A percentile compares a stretch with the other conserved stretches of the same genome.
Evolutionary conservation across 805 yeast genomes (phyloP).

Genomic region (Nakazawaea sp.): DNA sequence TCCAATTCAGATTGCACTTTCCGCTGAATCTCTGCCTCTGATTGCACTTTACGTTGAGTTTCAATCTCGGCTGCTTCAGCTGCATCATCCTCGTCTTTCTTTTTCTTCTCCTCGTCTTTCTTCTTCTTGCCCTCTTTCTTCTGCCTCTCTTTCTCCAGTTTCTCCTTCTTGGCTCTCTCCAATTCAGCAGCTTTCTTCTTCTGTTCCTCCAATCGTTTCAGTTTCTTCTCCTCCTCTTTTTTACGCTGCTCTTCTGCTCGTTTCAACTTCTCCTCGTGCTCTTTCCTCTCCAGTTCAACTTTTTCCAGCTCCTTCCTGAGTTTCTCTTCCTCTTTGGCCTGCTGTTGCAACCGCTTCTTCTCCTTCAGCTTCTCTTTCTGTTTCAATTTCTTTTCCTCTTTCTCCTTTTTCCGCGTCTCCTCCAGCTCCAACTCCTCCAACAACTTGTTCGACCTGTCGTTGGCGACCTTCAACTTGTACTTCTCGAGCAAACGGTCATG

Average conservation of each 20-base stretch:
- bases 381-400: constrained; percentile 56
- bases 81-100: constrained; percentile 26
- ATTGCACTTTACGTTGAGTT: not conserved
- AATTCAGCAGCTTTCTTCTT: constrained; percentile 32
- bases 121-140: constrained; percentile 25
- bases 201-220: constrained; percentile 33
- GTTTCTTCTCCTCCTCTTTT: constrained; percentile 34
- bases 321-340: constrained; percentile 57
- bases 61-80: not conserved
- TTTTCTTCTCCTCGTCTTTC: constrained; percentile 22
- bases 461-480: constrained; percentile 74
- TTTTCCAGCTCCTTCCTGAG: constrained; percentile 48
- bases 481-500: constrained; percentile 69
- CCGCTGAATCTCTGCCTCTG: not conserved
- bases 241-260: constrained; percentile 41
- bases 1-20: no score
- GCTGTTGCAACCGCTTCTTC: constrained; percentile 55
- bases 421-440: constrained; percentile 68
- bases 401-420: constrained; percentile 54
- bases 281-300: constrained; percentile 35
- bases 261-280: constrained; percentile 33
- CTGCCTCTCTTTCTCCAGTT: constrained; percentile 29
- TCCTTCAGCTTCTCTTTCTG: constrained; percentile 68
- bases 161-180: constrained; percentile 31
- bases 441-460: constrained; percentile 56